These are phyloP conservation scores for Fusarium papillatum DNA, from an alignment of 2,329 filamentous ascomycete species.

Conservation along the genomic window DNA sequence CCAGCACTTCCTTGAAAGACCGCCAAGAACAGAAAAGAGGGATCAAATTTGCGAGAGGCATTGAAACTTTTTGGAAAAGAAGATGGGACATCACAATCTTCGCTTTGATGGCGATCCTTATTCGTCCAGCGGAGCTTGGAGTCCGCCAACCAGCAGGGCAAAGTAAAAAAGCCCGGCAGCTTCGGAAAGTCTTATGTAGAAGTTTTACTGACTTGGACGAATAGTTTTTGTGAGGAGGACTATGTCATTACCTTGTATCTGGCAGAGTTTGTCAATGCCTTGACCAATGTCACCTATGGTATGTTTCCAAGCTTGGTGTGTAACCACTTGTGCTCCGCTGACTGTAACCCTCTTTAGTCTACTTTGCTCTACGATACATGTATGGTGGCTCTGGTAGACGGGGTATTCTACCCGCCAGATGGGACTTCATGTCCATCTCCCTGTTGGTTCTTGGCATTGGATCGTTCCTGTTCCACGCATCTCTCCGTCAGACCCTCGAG, in stretches of 20 bases:
- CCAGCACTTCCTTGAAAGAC: neutral
- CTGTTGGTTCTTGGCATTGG: conserved; percentile 57
- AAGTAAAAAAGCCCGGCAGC: conserved; percentile 48
- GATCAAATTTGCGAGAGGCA: neutral
- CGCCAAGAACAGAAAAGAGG: neutral
- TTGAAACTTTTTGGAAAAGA: neutral
- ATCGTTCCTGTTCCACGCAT: conserved; percentile 60
- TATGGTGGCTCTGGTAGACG: conserved; percentile 47
- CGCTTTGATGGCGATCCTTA: conserved; percentile 52
- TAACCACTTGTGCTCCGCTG: neutral
- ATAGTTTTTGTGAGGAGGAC: conserved; percentile 62
- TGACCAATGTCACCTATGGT: conserved; percentile 58
- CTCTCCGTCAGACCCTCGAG: conserved; percentile 57
- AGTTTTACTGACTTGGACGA: conserved; percentile 23
- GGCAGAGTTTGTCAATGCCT: conserved; percentile 59
- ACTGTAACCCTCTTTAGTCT: conserved; percentile 48
- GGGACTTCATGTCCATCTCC: conserved; percentile 57
- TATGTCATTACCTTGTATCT: conserved; percentile 58
- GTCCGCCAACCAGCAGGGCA: conserved; percentile 54
- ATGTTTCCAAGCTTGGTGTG: conserved; percentile 43
- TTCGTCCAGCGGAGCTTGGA: conserved; percentile 52
- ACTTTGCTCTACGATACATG: conserved; percentile 56
- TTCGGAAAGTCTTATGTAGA: neutral
- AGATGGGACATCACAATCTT: conserved; percentile 51
- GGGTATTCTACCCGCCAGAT: conserved; percentile 46